Conservation (phyloP, 352 stramenopile genomes). For the Pythium volutum region DNA sequence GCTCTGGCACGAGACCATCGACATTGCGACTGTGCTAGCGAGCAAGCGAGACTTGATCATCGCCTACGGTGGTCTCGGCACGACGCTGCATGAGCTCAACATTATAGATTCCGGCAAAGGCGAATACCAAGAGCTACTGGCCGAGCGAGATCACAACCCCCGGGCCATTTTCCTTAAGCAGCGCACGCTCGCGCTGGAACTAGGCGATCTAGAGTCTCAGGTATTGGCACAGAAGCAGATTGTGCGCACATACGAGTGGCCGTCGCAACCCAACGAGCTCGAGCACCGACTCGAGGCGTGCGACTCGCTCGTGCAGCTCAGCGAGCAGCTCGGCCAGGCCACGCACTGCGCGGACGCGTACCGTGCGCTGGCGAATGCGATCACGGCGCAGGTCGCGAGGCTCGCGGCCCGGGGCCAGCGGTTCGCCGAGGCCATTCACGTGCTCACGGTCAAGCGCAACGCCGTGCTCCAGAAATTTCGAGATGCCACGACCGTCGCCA, state of each 20-base stretch:
- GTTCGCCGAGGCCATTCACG: slow-evolving; percentile 43
- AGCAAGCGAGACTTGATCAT: slow-evolving; percentile 40
- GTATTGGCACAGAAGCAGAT: slow-evolving; percentile 45
- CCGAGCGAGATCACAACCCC: slow-evolving; percentile 18
- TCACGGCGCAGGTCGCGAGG: slow-evolving; percentile 43
- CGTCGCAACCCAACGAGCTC: slow-evolving; percentile 22
- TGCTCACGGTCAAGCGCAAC: slow-evolving; percentile 47
- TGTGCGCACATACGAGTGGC: slow-evolving; percentile 52
- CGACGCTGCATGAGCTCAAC: slow-evolving; percentile 33
- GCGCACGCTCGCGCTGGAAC: slow-evolving; percentile 38
- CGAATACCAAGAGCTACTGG: slow-evolving; percentile 18
- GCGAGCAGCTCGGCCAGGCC: slow-evolving; percentile 37
- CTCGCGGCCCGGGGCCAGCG: slow-evolving; percentile 36
- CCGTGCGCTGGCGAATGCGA: slow-evolving; percentile 48
- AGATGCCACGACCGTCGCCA: background rate
- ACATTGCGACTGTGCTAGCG: slow-evolving; percentile 42
- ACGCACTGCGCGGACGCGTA: slow-evolving; percentile 43
- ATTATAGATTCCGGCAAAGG: slow-evolving; percentile 10
- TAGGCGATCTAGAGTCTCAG: slow-evolving; percentile 39
- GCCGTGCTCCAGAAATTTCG: slow-evolving; percentile 18
- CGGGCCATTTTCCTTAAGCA: slow-evolving; percentile 46
- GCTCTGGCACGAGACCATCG: slow-evolving; percentile 50
- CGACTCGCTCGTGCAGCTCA: slow-evolving; percentile 40
- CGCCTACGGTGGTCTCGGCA: slow-evolving; percentile 43
- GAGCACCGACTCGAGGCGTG: slow-evolving; percentile 50